Evolutionary conservation across 805 yeast genomes (phyloP), one percentile per base, ranked within the genome.

Genomic region (Tetrapisispora phaffii): DNA sequence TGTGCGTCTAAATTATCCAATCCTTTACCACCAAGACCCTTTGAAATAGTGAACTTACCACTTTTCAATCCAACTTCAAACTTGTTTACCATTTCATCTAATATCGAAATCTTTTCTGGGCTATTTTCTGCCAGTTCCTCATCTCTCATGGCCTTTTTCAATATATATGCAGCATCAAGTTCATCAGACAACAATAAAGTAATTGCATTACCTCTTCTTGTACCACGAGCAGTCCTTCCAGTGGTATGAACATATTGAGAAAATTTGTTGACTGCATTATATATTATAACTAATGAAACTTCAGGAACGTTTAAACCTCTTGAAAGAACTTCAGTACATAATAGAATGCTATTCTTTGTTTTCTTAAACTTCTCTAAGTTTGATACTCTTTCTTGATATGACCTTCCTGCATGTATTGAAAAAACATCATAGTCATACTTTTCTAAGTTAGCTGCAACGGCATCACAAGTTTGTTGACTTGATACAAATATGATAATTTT

Each of bases 161-260:
- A 54, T 41, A 73, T 72, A 60, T 85, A 68, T 0, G 94, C 86
- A 49, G 78, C 78, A 0, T 82, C 77, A 16, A 88, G 70, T 56
- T 88, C 88, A 19, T 67, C 66, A 0, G 74, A 67, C 1, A 79
- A 68, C 4, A 93, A 68, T 51, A 90, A 76, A 0, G 97, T 84
- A 4, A 87, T 69, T n/a, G 83, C 82, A 1, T 69, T 69, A 2
- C 98, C 98, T 3, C 65, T 67, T 31, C 73, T 73, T 0, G 93
- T 93, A 1, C 97, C 97, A 48, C 98, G 72, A 0, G 97, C 98
- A 0, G 98, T 93, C 47, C 98, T 71, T 0, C 98, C 98, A 1
- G 89, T 95, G 8, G 97, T 74, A 65, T 93, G 98, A 12, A 93
- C 90, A 58, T 93, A 93, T 60, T 93, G 97, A 50, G 95, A 97